Evolutionary conservation across 129 eudicot genomes (phyloP).

Genomic region (Deinandra increscens): DNA sequence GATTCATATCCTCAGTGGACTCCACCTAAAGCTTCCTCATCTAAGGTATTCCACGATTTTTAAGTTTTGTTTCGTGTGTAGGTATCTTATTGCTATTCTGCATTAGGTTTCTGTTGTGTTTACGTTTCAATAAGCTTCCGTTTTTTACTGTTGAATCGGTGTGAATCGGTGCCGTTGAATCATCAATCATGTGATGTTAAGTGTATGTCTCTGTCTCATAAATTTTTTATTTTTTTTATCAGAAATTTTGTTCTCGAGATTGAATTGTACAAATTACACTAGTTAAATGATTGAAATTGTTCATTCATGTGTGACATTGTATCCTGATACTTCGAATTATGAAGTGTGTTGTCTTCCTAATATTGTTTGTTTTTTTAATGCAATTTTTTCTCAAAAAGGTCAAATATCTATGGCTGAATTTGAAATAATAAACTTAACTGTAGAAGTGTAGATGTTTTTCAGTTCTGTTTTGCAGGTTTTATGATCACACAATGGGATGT

Average conservation of each 20-base stretch:
- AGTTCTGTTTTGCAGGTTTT: not conserved
- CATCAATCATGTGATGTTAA: no score
- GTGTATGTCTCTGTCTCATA: no score
- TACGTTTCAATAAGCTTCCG: conserved; percentile 3
- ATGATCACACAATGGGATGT: conserved; percentile 8
- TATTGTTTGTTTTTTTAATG: conserved; percentile 1
- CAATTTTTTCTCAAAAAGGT: not conserved
- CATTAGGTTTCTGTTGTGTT: conserved; percentile 15
- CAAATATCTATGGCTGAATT: not conserved
- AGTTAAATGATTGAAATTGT: not conserved
- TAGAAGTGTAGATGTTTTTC: not conserved
- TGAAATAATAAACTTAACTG: not conserved
- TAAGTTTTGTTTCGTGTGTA: not conserved
- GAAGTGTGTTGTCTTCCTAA: not conserved
- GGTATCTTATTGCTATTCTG: not conserved
- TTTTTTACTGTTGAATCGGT: not conserved
- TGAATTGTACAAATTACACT: not conserved
- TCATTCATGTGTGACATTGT: not conserved
- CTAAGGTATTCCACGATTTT: conserved; percentile 37
- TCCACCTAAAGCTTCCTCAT: conserved; percentile 41
- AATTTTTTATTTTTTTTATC: no score
- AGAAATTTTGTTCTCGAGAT: no score
- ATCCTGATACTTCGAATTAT: not conserved
- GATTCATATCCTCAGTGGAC: conserved; percentile 41
- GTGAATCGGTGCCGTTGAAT: not conserved